Evolutionary conservation across 305 asterid species (phyloP).

Genomic region (Nicotiana rustica): DNA sequence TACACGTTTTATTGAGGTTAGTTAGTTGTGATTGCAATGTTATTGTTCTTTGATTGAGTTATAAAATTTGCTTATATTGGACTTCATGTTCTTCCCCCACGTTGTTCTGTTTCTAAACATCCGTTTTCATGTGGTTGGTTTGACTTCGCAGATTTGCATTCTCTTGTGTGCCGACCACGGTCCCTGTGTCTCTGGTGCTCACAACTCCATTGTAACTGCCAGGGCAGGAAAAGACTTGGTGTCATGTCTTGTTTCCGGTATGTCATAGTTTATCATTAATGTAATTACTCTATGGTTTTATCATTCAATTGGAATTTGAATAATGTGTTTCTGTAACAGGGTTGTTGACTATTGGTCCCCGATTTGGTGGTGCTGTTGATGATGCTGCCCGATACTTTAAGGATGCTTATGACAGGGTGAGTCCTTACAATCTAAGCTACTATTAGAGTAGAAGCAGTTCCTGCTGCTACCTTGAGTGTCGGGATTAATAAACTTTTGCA

Average conservation of each 20-base stretch:
- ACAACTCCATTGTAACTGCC: slow-evolving; percentile 95
- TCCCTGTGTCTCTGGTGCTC: slow-evolving; percentile 99
- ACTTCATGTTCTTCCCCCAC: background rate
- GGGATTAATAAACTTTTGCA: slow-evolving; percentile 18
- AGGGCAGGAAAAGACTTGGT: slow-evolving; percentile 98
- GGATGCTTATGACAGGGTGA: slow-evolving; percentile 96
- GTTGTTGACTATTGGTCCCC: slow-evolving; percentile 92
- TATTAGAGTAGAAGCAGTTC: slow-evolving; percentile 2
- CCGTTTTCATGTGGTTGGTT: slow-evolving; percentile 27
- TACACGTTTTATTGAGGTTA: slow-evolving; percentile 92
- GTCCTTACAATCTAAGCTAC: slow-evolving; percentile 31
- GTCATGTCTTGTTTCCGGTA: slow-evolving; percentile 93
- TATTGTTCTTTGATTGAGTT: background rate
- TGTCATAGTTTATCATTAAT: slow-evolving; percentile 28
- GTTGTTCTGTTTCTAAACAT: background rate
- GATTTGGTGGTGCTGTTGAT: slow-evolving; percentile 97
- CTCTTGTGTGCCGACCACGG: slow-evolving; percentile 99
- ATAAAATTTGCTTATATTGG: background rate
- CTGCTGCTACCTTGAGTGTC: background rate
- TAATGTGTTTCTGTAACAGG: slow-evolving; percentile 57
- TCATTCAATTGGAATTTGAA: background rate
- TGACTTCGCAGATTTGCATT: slow-evolving; percentile 76
- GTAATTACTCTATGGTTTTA: background rate
- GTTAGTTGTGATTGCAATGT: slow-evolving; percentile 3
- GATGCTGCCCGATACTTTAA: slow-evolving; percentile 99